Base-by-base conservation (phyloP, 1,284 basidiomycete species). In the Austroboletus novae-zelandiae region DNA sequence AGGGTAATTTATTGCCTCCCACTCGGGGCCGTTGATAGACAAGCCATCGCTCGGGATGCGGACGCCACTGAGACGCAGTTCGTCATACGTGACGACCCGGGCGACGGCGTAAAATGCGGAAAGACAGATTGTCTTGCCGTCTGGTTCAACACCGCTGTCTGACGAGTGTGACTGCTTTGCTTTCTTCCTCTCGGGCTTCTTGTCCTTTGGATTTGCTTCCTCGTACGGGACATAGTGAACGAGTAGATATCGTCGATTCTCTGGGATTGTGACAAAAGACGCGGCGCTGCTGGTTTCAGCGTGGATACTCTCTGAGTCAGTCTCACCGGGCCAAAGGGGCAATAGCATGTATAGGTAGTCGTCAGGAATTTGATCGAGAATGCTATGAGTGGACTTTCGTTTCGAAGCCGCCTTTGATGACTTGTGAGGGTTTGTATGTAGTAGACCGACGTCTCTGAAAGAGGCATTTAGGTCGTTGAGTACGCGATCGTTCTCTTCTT, bases 311-410 rank as follows among this genome's bases (percentile, higher is more conserved):
- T 61, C 58, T 0, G 76, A 61, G 60, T 87, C 87, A 0, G 80
- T 86, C 58, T 86, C 83, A n/a, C 81, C 79, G 10, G 85, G 81
- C 87, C 88, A 91, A 34, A 91, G 74, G 5, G 88, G 88, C n/a
- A 91, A 72, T 18, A 91, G 74, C 89, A 91, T 90, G 65, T 85
- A 89, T 40, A 89, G 69, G 25, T 79, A 78, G 18, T 89, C 84
- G 4, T 78, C 68, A 0, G 85, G 84, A 25, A 89, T 75, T 39
- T 79, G 73, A 43, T 78, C 76, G 53, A 90, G 82, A 53, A 88
- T 76, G 45, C 83, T 74, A 1, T 65, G 54, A 10, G 15, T 47
- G 23, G 47, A n/a, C 48, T 49, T 65, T 27, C 57, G 62, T 50
- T 57, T 69, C 32, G 49, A 47, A 20, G 34, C 4, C 2, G 32